Conservation (phyloP, 768 basidiomycete genomes). For the Tubosaeta sp. region DNA sequence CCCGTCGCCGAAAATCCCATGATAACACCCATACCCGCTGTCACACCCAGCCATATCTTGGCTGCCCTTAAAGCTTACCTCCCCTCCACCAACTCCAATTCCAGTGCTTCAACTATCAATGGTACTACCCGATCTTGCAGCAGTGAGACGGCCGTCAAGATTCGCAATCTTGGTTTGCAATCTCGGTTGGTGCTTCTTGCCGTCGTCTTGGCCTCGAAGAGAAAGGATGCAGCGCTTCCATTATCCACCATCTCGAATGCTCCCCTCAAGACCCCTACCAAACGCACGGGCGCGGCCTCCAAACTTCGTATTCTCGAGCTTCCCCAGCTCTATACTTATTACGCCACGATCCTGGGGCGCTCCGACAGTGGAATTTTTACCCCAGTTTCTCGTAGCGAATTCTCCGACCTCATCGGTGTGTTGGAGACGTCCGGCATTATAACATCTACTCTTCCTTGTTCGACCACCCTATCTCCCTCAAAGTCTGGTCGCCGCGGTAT, state of each 20-base stretch:
- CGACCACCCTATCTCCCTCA: slow-evolving; percentile 35
- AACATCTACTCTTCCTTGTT: slow-evolving; percentile 31
- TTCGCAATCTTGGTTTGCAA: slow-evolving; percentile 68
- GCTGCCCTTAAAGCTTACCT: slow-evolving; percentile 71
- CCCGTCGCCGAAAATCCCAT: slow-evolving; percentile 22
- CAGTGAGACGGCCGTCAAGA: slow-evolving; percentile 64
- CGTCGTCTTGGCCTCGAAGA: slow-evolving; percentile 59
- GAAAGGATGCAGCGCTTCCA: slow-evolving; percentile 53
- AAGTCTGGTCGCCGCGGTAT: slow-evolving; percentile 51
- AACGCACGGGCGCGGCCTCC: slow-evolving; percentile 44
- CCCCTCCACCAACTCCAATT: slow-evolving; percentile 33
- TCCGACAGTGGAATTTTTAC: slow-evolving; percentile 52
- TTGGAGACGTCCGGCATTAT: slow-evolving; percentile 72
- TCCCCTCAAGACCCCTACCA: slow-evolving; percentile 41
- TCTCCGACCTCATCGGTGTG: slow-evolving; percentile 64
- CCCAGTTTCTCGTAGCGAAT: slow-evolving; percentile 71
- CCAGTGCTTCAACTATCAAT: slow-evolving; percentile 12
- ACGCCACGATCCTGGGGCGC: slow-evolving; percentile 53
- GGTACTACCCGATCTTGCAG: slow-evolving; percentile 28
- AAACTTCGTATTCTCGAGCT: slow-evolving; percentile 47
- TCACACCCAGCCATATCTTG: slow-evolving; percentile 67
- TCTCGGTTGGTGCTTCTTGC: slow-evolving; percentile 65
- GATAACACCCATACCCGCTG: slow-evolving; percentile 35
- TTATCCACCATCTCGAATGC: slow-evolving; percentile 38
- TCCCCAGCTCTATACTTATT: slow-evolving; percentile 61